Evolutionary conservation across 1,139 yeast species (phyloP).

Genomic region (Tardiomyces digboiensis): DNA sequence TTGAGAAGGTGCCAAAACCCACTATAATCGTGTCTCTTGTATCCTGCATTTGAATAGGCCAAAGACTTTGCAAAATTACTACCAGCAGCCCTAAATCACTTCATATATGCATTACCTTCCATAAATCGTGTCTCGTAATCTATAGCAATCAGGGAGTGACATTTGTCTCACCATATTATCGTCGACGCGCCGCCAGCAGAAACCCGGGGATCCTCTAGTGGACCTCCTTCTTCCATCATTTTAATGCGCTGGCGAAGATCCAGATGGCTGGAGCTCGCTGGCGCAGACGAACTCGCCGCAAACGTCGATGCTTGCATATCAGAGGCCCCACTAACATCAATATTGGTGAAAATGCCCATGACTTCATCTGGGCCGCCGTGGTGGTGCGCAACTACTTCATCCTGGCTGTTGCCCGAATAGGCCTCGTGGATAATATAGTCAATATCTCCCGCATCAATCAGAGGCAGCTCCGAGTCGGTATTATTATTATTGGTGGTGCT

Average conservation of each 20-base stretch:
- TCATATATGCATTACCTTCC: no score
- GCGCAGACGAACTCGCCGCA: constrained; percentile 1
- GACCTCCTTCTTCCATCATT: constrained; percentile 20
- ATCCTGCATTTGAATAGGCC: no score
- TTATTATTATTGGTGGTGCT: no score
- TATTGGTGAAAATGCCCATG: neutral
- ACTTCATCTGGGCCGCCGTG: neutral
- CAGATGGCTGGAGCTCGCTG: constrained; percentile 8
- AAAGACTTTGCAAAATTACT: no score
- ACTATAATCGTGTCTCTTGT: no score
- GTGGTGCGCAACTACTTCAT: no score
- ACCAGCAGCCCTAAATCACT: no score
- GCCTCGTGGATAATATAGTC: constrained; percentile 13
- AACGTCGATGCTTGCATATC: no score
- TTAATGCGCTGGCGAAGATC: constrained; percentile 21
- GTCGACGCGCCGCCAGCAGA: constrained; percentile 5
- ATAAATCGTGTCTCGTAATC: no score
- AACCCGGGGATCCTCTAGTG: constrained; percentile 11
- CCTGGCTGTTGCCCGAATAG: constrained; percentile 4
- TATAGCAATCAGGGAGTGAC: no score
- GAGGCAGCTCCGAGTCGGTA: constrained; percentile 4
- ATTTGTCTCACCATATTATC: neutral
- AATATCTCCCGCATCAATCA: constrained; percentile 13
- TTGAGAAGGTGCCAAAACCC: no score
- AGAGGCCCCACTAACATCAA: neutral